Base-by-base conservation (phyloP, 2,329 filamentous ascomycete species). In the Bipolaris gigantea region DNA sequence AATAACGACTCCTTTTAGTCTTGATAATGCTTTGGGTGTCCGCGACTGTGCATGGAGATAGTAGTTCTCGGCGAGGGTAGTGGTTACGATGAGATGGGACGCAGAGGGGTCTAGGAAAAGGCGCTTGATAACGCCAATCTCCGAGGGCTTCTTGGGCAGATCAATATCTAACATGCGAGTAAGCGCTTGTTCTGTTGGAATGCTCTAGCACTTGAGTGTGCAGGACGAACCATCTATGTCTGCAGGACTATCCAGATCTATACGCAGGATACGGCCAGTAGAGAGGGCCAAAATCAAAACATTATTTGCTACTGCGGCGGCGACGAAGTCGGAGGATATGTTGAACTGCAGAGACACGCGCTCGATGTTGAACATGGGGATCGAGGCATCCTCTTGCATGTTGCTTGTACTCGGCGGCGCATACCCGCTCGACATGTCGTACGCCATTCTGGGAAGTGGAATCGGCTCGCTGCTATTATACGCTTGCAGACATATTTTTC, bases 71-170 rank as follows among this genome's bases (percentile, higher is more conserved):
- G 92, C 92, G 36, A 92, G 84, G 5, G 91, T 89, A 3, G 94
- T 99, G 72, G 89, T 92, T 63, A 99, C 86, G 61, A 99, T 85
- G 25, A 99, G 81, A 77, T 99, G 94, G 5, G 92, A 97, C 25
- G 94, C 94, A 10, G 93, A 96, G 25, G 94, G 93, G 71, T 99
- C 94, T 70, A 99, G 89, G 78, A 99, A 99, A 84, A 99, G 91
- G 79, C 89, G 90, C 64, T 89, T 88, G 70, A 99, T 97, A 48
- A 96, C 84, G 63, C 94, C 94, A 55, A 94, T 85, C 74, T 99
- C 93, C 34, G 90, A 88, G 15, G 90, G 85, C 69, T 93, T 94
- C 79, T 95, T 96, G 34, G 94, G 94, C 7, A 99, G 85, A 74
- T 99, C 94, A 73, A 99, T 96, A 76, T 99, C 93, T 96, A 66